A percentile compares a stretch with the other conserved stretches of the same genome.
Conservation (phyloP, 176 grass and related monocot genomes). For the Alopecurus myosuroides region DNA sequence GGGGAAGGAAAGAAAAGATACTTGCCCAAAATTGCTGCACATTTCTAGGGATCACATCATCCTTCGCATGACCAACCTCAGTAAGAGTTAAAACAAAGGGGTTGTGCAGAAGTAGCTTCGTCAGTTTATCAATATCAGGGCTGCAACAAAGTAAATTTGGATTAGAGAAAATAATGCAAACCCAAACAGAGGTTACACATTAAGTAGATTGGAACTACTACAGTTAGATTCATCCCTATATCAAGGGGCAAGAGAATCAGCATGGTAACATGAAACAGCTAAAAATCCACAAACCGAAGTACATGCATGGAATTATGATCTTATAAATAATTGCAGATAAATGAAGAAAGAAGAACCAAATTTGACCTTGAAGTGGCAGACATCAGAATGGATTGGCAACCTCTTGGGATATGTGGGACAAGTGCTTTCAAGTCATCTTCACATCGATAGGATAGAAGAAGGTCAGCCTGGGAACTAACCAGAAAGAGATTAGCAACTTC, state of each 20-base stretch:
- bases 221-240: background rate
- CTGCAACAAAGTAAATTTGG: conserved; percentile 33
- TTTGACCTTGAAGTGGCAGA: conserved; percentile 95
- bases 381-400: conserved; percentile 94
- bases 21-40: conserved; percentile 86
- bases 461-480: conserved; percentile 74
- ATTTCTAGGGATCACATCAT: conserved; percentile 77
- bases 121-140: conserved; percentile 81
- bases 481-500: conserved; percentile 33
- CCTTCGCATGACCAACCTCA: conserved; percentile 61
- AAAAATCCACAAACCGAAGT: conserved; percentile 4
- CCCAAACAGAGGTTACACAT: background rate
- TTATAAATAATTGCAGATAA: background rate
- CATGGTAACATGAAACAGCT: background rate
- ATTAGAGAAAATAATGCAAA: conserved; percentile 12
- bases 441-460: conserved; percentile 88
- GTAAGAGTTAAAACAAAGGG: conserved; percentile 80
- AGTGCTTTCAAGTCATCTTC: conserved; percentile 89
- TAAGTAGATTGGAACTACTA: conserved; percentile 9
- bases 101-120: conserved; percentile 91
- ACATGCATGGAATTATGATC: background rate
- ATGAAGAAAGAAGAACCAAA: background rate
- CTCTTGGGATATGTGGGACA: conserved; percentile 68
- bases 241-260: background rate
- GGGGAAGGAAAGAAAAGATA: background rate